Evolutionary conservation across 2,329 filamentous ascomycete species (phyloP), one percentile per base, ranked within the genome.

Genomic region (Paecilomyces formosus): DNA sequence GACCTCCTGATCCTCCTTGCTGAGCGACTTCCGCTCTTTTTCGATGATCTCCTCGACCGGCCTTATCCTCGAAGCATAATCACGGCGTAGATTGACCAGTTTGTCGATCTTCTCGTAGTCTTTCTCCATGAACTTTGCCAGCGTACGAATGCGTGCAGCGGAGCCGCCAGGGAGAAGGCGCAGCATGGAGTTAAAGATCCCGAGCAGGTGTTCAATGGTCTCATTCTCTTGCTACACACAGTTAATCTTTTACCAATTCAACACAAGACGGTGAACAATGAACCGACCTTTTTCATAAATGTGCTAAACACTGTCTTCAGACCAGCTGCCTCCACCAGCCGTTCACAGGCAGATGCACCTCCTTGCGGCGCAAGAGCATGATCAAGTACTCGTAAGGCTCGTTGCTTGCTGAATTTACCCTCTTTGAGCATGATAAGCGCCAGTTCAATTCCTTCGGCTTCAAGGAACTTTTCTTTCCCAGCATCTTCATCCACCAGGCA

Each of bases 61-160:
- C 0, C 75, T 77, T 1, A 95, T 74, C 15, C 84, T 81, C 0
- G 81, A 77, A 0, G 83, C 82, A 70, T 92, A 96, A 12, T 89
- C 88, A 54, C 84, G 78, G 49, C 92, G 84, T 54, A 97, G 73
- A 60, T 82, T 79, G 35, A 96, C 72, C 3, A 97, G 79, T 69
- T 87, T 90, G 5, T 71, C 77, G 39, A 91, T 85, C 79, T 97
- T 97, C 64, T 84, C 90, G 71, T 95, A 96, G 63, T 96, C 87
- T 70, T 91, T 96, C 73, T 99, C 94, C 18, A 96, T 88, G 67
- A 97, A 97, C 70, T 99, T 99, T 54, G 92, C 93, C 3, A 97
- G 81, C 0, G 88, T 84, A 3, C 94, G 85, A 65, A 97, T 95
- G 5, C 94, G 84, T 31, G 87, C 82, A 0, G 90, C 81, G 1